phyloP scores from a whole-genome alignment of 179 eudicot genomes.

The Corrigiola litoralis region DNA sequence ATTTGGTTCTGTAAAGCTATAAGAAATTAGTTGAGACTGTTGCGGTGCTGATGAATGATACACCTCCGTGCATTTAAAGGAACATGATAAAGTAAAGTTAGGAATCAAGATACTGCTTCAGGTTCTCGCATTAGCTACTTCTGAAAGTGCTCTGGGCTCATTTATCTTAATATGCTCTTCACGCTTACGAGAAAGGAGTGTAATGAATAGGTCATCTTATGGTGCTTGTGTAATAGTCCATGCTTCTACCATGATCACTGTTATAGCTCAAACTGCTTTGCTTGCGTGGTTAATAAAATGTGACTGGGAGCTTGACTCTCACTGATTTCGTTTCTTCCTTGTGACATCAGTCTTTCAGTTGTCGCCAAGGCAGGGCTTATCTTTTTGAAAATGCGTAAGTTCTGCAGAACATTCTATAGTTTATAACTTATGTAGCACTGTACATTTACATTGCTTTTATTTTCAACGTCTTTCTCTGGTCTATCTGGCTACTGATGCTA shows the following conservation, averaged over 20 bases:
- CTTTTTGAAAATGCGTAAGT: constrained; percentile 44
- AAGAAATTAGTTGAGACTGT: too few relatives aligned
- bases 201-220: background rate
- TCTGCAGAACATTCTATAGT: constrained; percentile 1
- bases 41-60: too few relatives aligned
- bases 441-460: background rate
- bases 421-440: background rate
- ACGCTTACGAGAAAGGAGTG: background rate
- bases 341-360: constrained; percentile 33
- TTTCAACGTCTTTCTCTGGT: background rate
- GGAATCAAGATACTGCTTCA: constrained; percentile 2
- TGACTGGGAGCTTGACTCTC: background rate
- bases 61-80: background rate
- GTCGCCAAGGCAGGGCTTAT: constrained; percentile 43
- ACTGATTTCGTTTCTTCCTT: constrained; percentile 5
- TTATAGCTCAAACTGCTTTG: background rate
- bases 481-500: background rate
- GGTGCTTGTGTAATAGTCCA: background rate
- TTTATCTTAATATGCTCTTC: background rate
- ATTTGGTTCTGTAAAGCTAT: too few relatives aligned
- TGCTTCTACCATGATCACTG: background rate
- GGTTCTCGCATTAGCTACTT: background rate
- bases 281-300: background rate
- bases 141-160: background rate
- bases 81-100: background rate